These are phyloP conservation scores for Astrephomene gubernaculifera DNA, from an alignment of 139 green algal genomes.

Conservation along the genomic window DNA sequence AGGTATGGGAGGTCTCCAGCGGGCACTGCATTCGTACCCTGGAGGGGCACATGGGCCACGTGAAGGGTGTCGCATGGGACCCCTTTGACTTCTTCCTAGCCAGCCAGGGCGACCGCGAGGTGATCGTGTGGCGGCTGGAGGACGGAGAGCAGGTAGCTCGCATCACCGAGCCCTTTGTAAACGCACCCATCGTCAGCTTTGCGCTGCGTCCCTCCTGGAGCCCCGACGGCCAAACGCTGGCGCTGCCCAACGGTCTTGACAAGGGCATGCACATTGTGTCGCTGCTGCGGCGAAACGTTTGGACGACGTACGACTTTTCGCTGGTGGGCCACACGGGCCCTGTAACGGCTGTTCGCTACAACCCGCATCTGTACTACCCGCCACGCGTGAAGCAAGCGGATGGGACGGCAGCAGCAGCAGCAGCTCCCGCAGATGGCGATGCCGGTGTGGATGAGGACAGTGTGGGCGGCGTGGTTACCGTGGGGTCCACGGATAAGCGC, in stretches of 20 bases:
- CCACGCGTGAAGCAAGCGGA: neutral
- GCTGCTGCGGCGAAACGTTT: slow-evolving; percentile 47
- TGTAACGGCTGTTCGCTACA: slow-evolving; percentile 77
- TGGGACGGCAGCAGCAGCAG: neutral
- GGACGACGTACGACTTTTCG: neutral
- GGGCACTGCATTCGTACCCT: slow-evolving; percentile 33
- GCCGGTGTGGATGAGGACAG: neutral
- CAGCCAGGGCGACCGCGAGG: slow-evolving; percentile 81
- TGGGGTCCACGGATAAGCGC: slow-evolving; percentile 50
- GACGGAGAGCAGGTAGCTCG: slow-evolving; percentile 72
- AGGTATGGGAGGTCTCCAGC: slow-evolving; percentile 60
- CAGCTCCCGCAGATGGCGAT: neutral
- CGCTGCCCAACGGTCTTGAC: slow-evolving; percentile 59
- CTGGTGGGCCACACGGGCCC: slow-evolving; percentile 73
- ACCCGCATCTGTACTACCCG: slow-evolving; percentile 74
- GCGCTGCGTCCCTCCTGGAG: slow-evolving; percentile 71
- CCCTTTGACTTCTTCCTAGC: slow-evolving; percentile 72
- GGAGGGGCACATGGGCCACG: slow-evolving; percentile 54
- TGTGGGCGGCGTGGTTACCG: neutral
- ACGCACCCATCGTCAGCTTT: slow-evolving; percentile 50
- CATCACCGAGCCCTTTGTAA: slow-evolving; percentile 50
- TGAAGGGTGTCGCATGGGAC: slow-evolving; percentile 98
- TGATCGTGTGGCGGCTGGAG: slow-evolving; percentile 85
- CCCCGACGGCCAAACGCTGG: slow-evolving; percentile 82
- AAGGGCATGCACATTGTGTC: slow-evolving; percentile 31